Evolutionary conservation across 352 stramenopile species (phyloP).

Genomic region (Phytophthora palmivora): DNA sequence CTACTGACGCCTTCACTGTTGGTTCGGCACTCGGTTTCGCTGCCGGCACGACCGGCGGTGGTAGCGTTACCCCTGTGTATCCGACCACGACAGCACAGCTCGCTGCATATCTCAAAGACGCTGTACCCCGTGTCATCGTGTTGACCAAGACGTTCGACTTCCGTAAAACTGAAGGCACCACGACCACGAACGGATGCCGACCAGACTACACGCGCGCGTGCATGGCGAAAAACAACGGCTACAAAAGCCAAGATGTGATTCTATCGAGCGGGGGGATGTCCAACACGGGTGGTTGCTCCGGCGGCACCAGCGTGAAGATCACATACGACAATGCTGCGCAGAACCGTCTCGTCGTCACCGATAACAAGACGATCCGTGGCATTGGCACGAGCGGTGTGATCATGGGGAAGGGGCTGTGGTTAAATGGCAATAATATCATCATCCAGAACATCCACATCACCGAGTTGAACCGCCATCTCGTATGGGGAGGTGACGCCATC

Average conservation of each 20-base stretch:
- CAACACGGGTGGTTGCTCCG: conserved; percentile 42
- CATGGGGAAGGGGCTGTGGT: too few relatives aligned
- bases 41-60: conserved; percentile 3
- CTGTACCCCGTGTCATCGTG: conserved; percentile 30
- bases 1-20: conserved; percentile 7
- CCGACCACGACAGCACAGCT: neutral
- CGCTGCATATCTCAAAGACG: neutral
- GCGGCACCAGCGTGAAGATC: conserved; percentile 31
- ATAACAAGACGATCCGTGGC: too few relatives aligned
- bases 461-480: conserved; percentile 45
- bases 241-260: too few relatives aligned
- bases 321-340: conserved; percentile 30
- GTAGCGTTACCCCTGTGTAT: conserved; percentile 4
- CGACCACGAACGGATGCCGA: conserved; percentile 39
- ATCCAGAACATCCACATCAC: conserved; percentile 64
- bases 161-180: conserved; percentile 37
- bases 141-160: conserved; percentile 50
- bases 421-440: too few relatives aligned
- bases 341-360: conserved; percentile 36
- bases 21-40: conserved; percentile 10
- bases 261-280: too few relatives aligned
- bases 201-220: too few relatives aligned
- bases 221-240: too few relatives aligned
- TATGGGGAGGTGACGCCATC: conserved; percentile 43
- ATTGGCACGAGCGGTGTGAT: too few relatives aligned